These are phyloP conservation scores for Fusarium redolens DNA, from an alignment of 2,329 filamentous ascomycete genomes.

Conservation along the genomic window DNA sequence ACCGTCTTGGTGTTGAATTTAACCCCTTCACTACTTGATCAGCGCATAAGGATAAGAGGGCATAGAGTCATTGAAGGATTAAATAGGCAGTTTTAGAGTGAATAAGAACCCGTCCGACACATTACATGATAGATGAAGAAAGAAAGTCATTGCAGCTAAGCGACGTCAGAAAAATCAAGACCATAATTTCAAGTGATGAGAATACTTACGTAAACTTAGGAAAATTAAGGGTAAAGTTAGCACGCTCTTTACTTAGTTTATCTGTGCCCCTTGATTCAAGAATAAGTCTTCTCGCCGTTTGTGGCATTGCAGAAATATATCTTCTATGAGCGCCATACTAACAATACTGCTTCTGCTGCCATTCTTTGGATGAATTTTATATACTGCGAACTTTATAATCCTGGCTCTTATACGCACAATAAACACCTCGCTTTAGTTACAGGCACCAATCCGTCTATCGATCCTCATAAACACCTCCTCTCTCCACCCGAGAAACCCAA, in stretches of 20 bases:
- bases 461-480: background rate
- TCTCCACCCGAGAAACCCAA: slow-evolving; percentile 9
- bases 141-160: no score
- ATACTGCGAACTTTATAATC: background rate
- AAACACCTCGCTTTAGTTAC: rapidly evolving
- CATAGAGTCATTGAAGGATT: background rate
- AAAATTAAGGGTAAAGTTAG: no score
- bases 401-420: rapidly evolving
- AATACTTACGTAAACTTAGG: background rate
- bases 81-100: background rate
- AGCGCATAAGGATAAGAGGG: background rate
- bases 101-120: background rate
- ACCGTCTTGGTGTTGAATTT: slow-evolving; percentile 17
- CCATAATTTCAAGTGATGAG: background rate
- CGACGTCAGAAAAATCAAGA: background rate
- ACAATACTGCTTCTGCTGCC: no score
- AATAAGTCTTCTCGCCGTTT: no score
- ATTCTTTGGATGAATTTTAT: rapidly evolving
- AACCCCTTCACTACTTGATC: slow-evolving; percentile 31
- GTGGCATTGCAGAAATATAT: no score
- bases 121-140: background rate
- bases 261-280: no score
- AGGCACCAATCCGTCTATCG: background rate
- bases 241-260: no score
- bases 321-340: no score